Evolutionary conservation across 305 asterid genomes (phyloP).

Genomic region (Stenogyne calaminthoides): DNA sequence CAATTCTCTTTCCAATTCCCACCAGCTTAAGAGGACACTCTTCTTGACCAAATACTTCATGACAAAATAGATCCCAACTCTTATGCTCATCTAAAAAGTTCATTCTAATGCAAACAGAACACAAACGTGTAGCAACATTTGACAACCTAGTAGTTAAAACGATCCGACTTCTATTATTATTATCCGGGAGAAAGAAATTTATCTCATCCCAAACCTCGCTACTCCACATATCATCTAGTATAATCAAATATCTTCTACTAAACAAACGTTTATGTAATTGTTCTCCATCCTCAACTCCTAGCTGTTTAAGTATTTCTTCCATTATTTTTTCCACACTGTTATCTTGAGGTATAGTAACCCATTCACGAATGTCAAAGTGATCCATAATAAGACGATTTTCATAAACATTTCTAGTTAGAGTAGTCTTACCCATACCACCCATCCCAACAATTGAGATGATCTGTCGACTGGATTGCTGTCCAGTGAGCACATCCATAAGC

Average conservation of each 20-base stretch:
- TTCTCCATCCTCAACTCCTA: neutral
- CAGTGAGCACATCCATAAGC: conserved; percentile 4
- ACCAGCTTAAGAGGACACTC: conserved; percentile 16
- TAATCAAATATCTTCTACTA: neutral
- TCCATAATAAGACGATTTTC: neutral
- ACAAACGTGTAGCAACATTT: neutral
- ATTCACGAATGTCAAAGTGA: neutral
- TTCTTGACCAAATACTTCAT: conserved; percentile 4
- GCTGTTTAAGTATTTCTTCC: neutral
- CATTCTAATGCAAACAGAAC: neutral
- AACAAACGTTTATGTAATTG: neutral
- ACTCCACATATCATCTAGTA: neutral
- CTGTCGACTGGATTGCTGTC: neutral
- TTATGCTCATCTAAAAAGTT: conserved; percentile 6
- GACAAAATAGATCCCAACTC: conserved; percentile 24
- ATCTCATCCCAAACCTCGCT: neutral
- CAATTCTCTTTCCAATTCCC: conserved; percentile 16
- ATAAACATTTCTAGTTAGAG: neutral
- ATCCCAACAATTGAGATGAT: neutral
- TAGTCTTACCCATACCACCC: conserved; percentile 17
- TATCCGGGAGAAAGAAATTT: neutral
- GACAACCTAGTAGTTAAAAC: neutral
- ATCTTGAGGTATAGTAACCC: neutral
- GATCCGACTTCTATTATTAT: neutral
- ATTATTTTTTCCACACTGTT: too few species aligned